These are phyloP conservation scores for Saccharomycopsis synnaedendra DNA, from an alignment of 805 yeast genomes.

Conservation along the genomic window DNA sequence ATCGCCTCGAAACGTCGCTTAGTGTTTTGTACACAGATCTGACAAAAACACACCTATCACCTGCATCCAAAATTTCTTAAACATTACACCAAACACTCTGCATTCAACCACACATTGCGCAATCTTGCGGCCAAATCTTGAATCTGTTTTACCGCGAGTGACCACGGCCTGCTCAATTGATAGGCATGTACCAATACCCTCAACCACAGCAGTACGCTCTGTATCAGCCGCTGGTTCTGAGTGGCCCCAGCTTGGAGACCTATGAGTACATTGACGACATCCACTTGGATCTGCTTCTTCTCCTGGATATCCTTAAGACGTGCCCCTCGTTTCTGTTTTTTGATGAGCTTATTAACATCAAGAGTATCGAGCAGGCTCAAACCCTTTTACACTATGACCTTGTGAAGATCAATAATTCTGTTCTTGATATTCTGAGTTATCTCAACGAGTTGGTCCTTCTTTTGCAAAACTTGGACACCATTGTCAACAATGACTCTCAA, in stretches of 20 bases:
- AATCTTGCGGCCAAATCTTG: too few relatives aligned
- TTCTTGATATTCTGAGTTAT: constrained; percentile 23
- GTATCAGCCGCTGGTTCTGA: too few relatives aligned
- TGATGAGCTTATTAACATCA: constrained; percentile 15
- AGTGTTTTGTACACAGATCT: too few relatives aligned
- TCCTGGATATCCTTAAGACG: constrained; percentile 16
- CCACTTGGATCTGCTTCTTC: constrained; percentile 8
- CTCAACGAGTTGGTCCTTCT: constrained; percentile 11
- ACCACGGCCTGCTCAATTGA: too few relatives aligned
- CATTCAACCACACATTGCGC: too few relatives aligned
- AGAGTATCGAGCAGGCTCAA: constrained; percentile 14
- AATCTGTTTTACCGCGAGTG: too few relatives aligned
- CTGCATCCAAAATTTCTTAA: too few relatives aligned
- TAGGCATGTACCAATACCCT: too few relatives aligned
- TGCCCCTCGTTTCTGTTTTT: constrained; percentile 16
- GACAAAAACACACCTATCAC: too few relatives aligned
- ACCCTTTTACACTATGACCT: constrained; percentile 15
- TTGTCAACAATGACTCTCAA: constrained; percentile 12
- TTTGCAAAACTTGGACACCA: constrained; percentile 13
- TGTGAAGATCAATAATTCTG: constrained; percentile 20
- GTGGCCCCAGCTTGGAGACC: neutral
- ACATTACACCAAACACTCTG: too few relatives aligned
- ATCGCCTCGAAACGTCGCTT: too few relatives aligned
- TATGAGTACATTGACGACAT: constrained; percentile 1
- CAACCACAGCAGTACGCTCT: too few relatives aligned